Percentiles rank a stretch among this genome's conserved stretches.
Evolutionary conservation across 306 rosid species (phyloP).

Genomic region (Gynostemma pentaphyllum): DNA sequence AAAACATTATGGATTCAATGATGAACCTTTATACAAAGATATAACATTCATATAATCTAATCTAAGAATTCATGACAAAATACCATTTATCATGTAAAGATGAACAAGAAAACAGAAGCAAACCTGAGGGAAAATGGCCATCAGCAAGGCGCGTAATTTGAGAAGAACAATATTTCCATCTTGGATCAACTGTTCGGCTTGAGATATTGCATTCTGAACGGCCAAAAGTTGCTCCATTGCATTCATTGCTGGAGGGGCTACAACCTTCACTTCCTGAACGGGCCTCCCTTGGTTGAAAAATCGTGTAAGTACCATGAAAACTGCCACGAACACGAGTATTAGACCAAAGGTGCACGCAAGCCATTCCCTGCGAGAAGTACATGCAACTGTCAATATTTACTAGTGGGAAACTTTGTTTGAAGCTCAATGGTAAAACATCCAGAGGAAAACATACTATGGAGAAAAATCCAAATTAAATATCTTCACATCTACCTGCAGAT

Average conservation of each 20-base stretch:
- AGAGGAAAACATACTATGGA: background rate
- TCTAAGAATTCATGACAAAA: background rate
- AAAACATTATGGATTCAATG: conserved; percentile 10
- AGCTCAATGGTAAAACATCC: background rate
- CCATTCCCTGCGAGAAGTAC: conserved; percentile 58
- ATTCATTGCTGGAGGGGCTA: conserved; percentile 73
- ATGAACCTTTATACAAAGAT: too few species aligned
- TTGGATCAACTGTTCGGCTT: conserved; percentile 65
- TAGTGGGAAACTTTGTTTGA: background rate
- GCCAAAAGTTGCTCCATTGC: conserved; percentile 94
- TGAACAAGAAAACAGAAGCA: conserved; percentile 7
- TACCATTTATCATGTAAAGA: background rate
- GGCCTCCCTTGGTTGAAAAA: conserved; percentile 40
- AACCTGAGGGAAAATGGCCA: conserved; percentile 85
- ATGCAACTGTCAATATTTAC: conserved; percentile 9
- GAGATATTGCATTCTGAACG: conserved; percentile 75
- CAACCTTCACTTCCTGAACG: conserved; percentile 49
- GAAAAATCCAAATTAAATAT: background rate
- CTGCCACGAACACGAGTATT: conserved; percentile 31
- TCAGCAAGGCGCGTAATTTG: conserved; percentile 65
- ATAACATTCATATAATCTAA: background rate
- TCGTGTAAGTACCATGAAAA: conserved; percentile 58
- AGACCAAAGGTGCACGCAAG: conserved; percentile 48
- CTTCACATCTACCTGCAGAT: conserved; percentile 60
- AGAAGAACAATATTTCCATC: conserved; percentile 71